Evolutionary conservation across 352 stramenopile species (phyloP).

Genomic region (Phytophthora europaea): DNA sequence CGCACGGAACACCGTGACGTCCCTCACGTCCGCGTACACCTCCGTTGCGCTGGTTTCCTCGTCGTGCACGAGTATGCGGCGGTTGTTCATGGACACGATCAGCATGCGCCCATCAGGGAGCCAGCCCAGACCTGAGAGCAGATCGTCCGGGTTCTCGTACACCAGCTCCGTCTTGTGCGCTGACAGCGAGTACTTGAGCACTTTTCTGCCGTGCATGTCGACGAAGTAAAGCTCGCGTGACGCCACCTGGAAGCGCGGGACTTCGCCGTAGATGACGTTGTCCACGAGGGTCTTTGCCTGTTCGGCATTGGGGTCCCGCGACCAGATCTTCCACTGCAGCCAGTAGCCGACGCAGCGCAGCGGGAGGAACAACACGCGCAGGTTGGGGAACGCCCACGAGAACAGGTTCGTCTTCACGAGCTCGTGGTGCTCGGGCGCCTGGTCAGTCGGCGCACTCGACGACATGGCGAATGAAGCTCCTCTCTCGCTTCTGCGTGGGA

Average conservation of each 20-base stretch:
- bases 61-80: conserved; percentile 51
- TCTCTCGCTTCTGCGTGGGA: background rate
- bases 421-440: background rate
- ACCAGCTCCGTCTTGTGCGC: conserved; percentile 43
- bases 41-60: conserved; percentile 29
- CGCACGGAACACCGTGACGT: conserved; percentile 50
- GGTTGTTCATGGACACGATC: conserved; percentile 57
- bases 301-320: conserved; percentile 10
- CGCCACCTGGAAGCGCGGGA: conserved; percentile 54
- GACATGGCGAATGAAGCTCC: background rate
- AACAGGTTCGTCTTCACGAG: conserved; percentile 23
- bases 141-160: conserved; percentile 52
- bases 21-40: conserved; percentile 55
- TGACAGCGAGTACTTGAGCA: conserved; percentile 58
- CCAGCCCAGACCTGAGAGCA: conserved; percentile 64
- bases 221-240: conserved; percentile 64
- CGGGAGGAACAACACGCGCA: conserved; percentile 30
- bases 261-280: conserved; percentile 52
- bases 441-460: background rate
- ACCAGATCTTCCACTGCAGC: conserved; percentile 26
- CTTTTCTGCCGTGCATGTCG: conserved; percentile 63
- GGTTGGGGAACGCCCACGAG: conserved; percentile 25
- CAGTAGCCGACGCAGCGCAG: conserved; percentile 37
- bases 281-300: conserved; percentile 24
- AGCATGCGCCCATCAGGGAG: conserved; percentile 59